Percentiles rank a stretch among this genome's conserved stretches.
Conservation (phyloP, 2,329 filamentous ascomycete genomes). For the Fonsecaea pedrosoi region DNA sequence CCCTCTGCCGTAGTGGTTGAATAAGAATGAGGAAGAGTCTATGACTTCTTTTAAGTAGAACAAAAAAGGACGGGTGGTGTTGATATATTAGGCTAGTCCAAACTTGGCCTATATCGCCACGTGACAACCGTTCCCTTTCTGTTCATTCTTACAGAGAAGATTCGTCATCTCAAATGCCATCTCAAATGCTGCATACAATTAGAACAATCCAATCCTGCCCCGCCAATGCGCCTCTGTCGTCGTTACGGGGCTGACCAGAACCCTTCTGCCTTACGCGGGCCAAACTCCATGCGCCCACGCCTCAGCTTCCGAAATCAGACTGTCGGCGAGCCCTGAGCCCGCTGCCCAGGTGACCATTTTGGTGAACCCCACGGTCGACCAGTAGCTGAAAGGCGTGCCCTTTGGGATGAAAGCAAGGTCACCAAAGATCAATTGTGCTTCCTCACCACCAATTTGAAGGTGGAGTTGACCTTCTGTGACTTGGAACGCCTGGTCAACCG, state of each 20-base stretch:
- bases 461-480: conserved; percentile 34
- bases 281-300: conserved; percentile 29
- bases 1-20: no score
- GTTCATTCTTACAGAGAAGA: no score
- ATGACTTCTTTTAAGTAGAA: no score
- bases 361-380: conserved; percentile 33
- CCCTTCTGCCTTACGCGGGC: conserved; percentile 19
- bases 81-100: no score
- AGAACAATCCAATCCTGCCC: neutral
- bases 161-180: neutral
- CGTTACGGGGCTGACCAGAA: neutral
- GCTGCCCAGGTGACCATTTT: conserved; percentile 33
- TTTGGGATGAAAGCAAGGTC: conserved; percentile 35
- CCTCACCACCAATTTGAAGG: conserved; percentile 28
- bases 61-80: no score
- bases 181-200: neutral
- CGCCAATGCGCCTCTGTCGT: neutral
- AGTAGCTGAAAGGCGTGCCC: conserved; percentile 31
- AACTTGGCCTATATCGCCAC: no score
- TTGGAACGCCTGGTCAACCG: conserved; percentile 34
- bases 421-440: conserved; percentile 32
- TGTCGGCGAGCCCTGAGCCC: conserved; percentile 29
- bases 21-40: no score
- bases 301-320: conserved; percentile 24
- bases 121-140: no score